phyloP scores from a whole-genome alignment of 1,284 basidiomycete genomes.

The Schizophyllum amplum region DNA sequence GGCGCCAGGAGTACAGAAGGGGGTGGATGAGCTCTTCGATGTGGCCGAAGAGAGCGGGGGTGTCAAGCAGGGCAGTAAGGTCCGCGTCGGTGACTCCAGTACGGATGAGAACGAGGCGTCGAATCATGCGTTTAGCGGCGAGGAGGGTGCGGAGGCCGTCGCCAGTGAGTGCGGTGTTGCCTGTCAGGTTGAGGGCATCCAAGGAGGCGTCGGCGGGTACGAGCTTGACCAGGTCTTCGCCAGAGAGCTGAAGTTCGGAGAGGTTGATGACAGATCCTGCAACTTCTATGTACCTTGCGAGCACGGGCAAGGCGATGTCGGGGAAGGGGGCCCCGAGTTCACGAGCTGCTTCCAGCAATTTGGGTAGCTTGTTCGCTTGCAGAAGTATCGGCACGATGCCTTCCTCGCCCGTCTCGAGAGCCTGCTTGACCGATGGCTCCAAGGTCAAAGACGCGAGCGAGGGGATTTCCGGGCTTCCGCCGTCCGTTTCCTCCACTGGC shows the following conservation, averaged over 20 bases:
- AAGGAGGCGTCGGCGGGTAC: constrained; percentile 3
- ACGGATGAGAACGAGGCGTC: constrained; percentile 20
- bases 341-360: constrained; percentile 14
- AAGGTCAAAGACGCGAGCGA: constrained; percentile 22
- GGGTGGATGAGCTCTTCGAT: constrained; percentile 23
- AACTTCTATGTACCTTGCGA: constrained; percentile 12
- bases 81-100: constrained; percentile 16
- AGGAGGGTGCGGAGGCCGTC: constrained; percentile 16
- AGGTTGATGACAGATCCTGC: constrained; percentile 17
- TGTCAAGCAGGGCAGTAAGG: constrained; percentile 15
- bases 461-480: constrained; percentile 9
- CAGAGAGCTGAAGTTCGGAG: constrained; percentile 16
- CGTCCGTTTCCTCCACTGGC: background rate
- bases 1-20: constrained; percentile 4
- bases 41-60: constrained; percentile 17
- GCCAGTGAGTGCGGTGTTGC: constrained; percentile 15
- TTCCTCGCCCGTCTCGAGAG: constrained; percentile 16
- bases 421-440: constrained; percentile 17
- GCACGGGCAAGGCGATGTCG: constrained; percentile 15
- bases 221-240: constrained; percentile 14
- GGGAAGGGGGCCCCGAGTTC: constrained; percentile 16
- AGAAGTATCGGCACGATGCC: constrained; percentile 19
- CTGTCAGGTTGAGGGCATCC: constrained; percentile 18
- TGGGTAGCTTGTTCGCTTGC: constrained; percentile 18
- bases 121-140: constrained; percentile 11